These are phyloP conservation scores for Trifolium dubium DNA, from an alignment of 306 rosid species.

Conservation along the genomic window DNA sequence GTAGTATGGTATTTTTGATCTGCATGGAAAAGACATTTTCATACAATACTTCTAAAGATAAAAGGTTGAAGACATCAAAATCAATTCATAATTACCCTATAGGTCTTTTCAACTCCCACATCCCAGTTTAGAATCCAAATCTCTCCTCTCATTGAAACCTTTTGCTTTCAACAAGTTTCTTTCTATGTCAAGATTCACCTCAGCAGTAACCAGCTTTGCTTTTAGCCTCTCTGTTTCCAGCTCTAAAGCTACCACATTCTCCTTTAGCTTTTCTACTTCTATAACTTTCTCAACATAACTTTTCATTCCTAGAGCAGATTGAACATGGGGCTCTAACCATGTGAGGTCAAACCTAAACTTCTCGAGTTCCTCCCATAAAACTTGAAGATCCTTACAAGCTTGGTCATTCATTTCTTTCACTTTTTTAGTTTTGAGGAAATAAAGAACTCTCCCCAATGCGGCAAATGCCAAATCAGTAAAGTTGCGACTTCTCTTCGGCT, in stretches of 20 bases:
- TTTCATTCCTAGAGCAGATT: constrained; percentile 38
- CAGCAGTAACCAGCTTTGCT: constrained; percentile 22
- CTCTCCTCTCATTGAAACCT: constrained; percentile 10
- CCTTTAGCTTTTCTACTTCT: neutral
- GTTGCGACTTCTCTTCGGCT: constrained; percentile 34
- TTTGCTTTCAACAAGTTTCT: constrained; percentile 9
- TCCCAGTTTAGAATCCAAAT: constrained; percentile 35
- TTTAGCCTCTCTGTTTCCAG: constrained; percentile 20
- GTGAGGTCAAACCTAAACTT: constrained; percentile 35
- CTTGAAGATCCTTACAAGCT: constrained; percentile 15
- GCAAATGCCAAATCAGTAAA: constrained; percentile 30
- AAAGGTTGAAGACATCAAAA: neutral
- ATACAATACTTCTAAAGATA: neutral
- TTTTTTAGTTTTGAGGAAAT: constrained; percentile 23
- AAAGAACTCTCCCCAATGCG: constrained; percentile 35
- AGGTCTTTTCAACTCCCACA: neutral
- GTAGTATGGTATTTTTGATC: too few relatives aligned
- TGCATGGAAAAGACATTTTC: too few relatives aligned
- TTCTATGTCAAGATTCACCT: constrained; percentile 20
- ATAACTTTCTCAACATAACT: constrained; percentile 35
- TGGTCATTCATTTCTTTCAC: neutral
- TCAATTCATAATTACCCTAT: neutral
- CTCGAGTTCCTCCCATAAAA: constrained; percentile 42
- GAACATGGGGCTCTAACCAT: constrained; percentile 47
- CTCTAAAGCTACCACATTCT: constrained; percentile 19